Evolutionary conservation across 495 filamentous ascomycete species (phyloP).

Genomic region (Cercophora sp.): DNA sequence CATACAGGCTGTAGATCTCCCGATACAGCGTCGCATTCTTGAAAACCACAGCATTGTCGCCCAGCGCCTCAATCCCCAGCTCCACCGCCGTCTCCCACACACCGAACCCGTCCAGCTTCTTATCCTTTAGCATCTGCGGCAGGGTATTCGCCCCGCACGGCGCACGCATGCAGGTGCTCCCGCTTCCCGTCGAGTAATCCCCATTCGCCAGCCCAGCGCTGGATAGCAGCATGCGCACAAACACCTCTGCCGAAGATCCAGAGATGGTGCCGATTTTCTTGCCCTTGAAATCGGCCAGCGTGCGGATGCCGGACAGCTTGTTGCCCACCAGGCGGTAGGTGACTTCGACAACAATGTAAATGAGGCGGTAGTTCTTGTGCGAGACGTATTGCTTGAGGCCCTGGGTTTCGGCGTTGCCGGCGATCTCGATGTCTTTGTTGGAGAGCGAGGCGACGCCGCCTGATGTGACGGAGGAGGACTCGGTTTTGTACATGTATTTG

Average conservation of each 20-base stretch:
- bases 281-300: slow-evolving; percentile 37
- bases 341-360: slow-evolving; percentile 39
- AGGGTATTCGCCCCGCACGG: slow-evolving; percentile 37
- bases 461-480: slow-evolving; percentile 13
- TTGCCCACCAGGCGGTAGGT: slow-evolving; percentile 45
- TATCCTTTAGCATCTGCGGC: slow-evolving; percentile 31
- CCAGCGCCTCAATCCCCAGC: slow-evolving; percentile 32
- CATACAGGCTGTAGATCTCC: slow-evolving; percentile 41
- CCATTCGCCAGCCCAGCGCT: slow-evolving; percentile 26
- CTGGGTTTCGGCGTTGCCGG: slow-evolving; percentile 46
- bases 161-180: slow-evolving; percentile 32
- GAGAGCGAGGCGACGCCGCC: slow-evolving; percentile 30
- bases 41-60: slow-evolving; percentile 31
- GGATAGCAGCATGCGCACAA: slow-evolving; percentile 34
- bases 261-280: slow-evolving; percentile 40
- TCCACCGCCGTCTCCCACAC: slow-evolving; percentile 44
- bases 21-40: slow-evolving; percentile 38
- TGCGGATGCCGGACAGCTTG: slow-evolving; percentile 27
- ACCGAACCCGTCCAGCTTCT: slow-evolving; percentile 39
- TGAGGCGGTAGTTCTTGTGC: slow-evolving; percentile 38
- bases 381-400: slow-evolving; percentile 34
- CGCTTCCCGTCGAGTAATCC: slow-evolving; percentile 34
- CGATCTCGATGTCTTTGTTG: slow-evolving; percentile 31
- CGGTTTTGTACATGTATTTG: slow-evolving; percentile 30
- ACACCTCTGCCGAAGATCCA: slow-evolving; percentile 37